phyloP scores from a whole-genome alignment of 1,284 basidiomycete species.

The Ustilago shanxiensis region DNA sequence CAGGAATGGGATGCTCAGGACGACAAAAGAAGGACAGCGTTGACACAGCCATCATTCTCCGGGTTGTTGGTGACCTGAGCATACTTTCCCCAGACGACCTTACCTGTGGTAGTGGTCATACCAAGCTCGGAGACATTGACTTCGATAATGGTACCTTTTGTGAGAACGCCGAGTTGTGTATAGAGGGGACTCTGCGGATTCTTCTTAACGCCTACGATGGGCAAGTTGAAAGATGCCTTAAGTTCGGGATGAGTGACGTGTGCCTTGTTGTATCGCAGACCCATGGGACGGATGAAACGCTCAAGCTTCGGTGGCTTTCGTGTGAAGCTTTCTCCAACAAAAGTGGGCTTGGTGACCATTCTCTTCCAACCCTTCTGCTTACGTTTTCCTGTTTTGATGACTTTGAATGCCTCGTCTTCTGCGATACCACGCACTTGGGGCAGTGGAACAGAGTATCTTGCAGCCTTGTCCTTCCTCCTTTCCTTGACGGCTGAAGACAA shows the following conservation, averaged over 20 bases:
- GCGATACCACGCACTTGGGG: slow-evolving; percentile 98
- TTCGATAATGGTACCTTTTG: slow-evolving; percentile 98
- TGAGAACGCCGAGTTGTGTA: slow-evolving; percentile 88
- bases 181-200: slow-evolving; percentile 99
- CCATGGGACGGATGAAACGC: slow-evolving; percentile 97
- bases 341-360: slow-evolving; percentile 99
- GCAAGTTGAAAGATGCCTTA: slow-evolving; percentile 98
- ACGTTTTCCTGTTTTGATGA: slow-evolving; percentile 96
- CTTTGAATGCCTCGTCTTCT: slow-evolving; percentile 99
- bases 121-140: slow-evolving; percentile 83
- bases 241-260: slow-evolving; percentile 99
- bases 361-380: slow-evolving; percentile 99
- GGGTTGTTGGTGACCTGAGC: slow-evolving; percentile 82
- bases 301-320: slow-evolving; percentile 99
- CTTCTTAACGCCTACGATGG: slow-evolving; percentile 98
- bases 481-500: slow-evolving; percentile 98
- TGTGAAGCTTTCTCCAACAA: slow-evolving; percentile 97
- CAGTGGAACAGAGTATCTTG: slow-evolving; percentile 94
- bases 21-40: slow-evolving; percentile 63
- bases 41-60: slow-evolving; percentile 68
- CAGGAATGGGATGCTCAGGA: slow-evolving; percentile 33
- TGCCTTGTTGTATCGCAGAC: slow-evolving; percentile 95
- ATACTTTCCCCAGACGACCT: slow-evolving; percentile 84
- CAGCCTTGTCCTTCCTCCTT: slow-evolving; percentile 98
- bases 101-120: slow-evolving; percentile 98